Conservation (phyloP, 2,329 filamentous ascomycete species). For the Ophiocordyceps camponoti-saundersi region DNA sequence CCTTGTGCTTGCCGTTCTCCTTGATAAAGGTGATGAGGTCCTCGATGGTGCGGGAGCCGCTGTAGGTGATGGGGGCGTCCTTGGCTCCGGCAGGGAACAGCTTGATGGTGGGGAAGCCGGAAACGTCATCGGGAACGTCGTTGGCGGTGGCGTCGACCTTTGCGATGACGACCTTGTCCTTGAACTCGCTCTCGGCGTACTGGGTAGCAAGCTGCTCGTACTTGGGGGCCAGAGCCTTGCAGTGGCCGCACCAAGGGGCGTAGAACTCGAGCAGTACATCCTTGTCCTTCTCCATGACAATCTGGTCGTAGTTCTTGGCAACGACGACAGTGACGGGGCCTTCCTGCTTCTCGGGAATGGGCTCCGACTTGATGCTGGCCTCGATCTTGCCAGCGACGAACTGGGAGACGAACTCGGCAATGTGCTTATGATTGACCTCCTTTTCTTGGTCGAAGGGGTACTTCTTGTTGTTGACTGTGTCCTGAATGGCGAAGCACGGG, state of each 20-base stretch:
- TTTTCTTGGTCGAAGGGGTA: conserved; percentile 81
- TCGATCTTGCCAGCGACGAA: conserved; percentile 77
- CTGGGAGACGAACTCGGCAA: conserved; percentile 71
- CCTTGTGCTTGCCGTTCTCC: conserved; percentile 85
- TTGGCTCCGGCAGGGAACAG: conserved; percentile 86
- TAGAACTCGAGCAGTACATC: conserved; percentile 98
- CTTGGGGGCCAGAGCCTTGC: conserved; percentile 92
- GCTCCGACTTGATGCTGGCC: conserved; percentile 97
- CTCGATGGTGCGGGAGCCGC: conserved; percentile 73
- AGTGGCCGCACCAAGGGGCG: conserved; percentile 98
- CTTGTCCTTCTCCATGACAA: conserved; percentile 88
- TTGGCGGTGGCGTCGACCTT: conserved; percentile 96
- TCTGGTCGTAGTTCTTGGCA: conserved; percentile 80
- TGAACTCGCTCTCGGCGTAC: conserved; percentile 64
- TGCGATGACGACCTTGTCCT: conserved; percentile 76
- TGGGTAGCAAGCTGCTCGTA: conserved; percentile 79
- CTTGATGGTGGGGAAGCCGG: conserved; percentile 99
- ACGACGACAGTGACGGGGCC: conserved; percentile 78
- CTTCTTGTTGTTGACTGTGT: conserved; percentile 89
- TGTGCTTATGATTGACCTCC: conserved; percentile 53
- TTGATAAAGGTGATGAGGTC: conserved; percentile 85
- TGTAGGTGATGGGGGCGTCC: conserved; percentile 70
- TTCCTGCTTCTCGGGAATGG: conserved; percentile 84
- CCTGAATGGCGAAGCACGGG: conserved; percentile 95
- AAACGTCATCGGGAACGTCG: conserved; percentile 91